Percentiles rank a stretch among this genome's conserved stretches.
These are phyloP conservation scores for Blastobotrys capitulatus DNA, from an alignment of 1,139 yeast species.

Conservation along the genomic window DNA sequence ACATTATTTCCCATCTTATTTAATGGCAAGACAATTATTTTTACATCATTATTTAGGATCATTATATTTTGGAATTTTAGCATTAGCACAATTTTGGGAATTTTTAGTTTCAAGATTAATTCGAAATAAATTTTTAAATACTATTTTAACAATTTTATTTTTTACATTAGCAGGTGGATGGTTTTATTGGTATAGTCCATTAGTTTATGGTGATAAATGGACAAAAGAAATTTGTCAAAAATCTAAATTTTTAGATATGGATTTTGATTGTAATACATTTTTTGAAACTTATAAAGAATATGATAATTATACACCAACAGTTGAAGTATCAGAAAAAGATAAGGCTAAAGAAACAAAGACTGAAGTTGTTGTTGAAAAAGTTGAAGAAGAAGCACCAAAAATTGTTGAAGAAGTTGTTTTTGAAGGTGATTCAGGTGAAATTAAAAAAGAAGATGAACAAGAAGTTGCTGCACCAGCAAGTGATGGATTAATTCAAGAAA, in stretches of 20 bases:
- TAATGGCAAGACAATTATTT: conserved; percentile 93
- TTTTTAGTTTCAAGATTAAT: conserved; percentile 45
- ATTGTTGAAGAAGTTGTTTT: conserved; percentile 11
- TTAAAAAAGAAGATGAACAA: conserved; percentile 17
- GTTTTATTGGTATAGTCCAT: conserved; percentile 61
- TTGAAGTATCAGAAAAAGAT: conserved; percentile 6
- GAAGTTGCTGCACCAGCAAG: conserved; percentile 18
- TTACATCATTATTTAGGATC: conserved; percentile 93
- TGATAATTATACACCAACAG: conserved; percentile 12
- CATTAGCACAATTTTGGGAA: conserved; percentile 78
- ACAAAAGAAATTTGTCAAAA: conserved; percentile 59
- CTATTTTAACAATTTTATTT: conserved; percentile 43
- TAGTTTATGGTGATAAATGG: conserved; percentile 82
- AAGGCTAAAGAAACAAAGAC: conserved; percentile 10
- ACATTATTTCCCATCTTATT: conserved; percentile 81
- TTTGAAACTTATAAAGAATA: conserved; percentile 33
- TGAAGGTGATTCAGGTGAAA: conserved; percentile 11
- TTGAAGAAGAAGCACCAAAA: neutral
- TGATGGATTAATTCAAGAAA: conserved; percentile 17
- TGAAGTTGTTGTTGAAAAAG: conserved; percentile 11
- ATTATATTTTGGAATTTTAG: conserved; percentile 74
- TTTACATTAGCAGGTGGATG: conserved; percentile 48
- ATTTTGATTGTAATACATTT: conserved; percentile 70
- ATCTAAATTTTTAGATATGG: conserved; percentile 62
- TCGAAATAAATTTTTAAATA: conserved; percentile 40